Evolutionary conservation across 495 filamentous ascomycete species (phyloP).

Genomic region (Annulohypoxylon bovei): DNA sequence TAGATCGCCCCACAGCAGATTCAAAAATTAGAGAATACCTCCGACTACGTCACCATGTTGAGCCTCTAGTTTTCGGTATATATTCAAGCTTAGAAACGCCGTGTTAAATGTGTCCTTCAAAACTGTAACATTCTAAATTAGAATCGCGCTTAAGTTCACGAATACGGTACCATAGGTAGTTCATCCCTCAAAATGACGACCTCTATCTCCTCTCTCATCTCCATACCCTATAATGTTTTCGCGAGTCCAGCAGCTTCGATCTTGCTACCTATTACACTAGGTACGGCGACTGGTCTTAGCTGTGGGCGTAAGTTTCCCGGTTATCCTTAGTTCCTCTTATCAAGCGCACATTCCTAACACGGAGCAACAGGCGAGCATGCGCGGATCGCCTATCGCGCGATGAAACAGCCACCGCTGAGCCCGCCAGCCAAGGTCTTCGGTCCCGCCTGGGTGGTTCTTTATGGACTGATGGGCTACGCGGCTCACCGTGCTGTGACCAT

Average conservation of each 20-base stretch:
- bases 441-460: conserved; percentile 86
- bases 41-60: neutral
- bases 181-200: conserved; percentile 66
- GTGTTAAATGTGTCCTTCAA: neutral
- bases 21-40: no score
- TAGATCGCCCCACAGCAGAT: neutral
- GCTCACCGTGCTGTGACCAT: conserved; percentile 70
- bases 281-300: conserved; percentile 70
- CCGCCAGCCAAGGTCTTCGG: conserved; percentile 85
- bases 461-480: conserved; percentile 89
- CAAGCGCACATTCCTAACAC: neutral
- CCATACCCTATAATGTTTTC: conserved; percentile 70
- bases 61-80: neutral
- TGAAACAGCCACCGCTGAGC: conserved; percentile 81
- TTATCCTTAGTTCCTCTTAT: neutral
- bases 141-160: neutral
- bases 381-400: conserved; percentile 68
- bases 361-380: conserved; percentile 60
- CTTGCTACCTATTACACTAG: conserved; percentile 72
- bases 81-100: neutral
- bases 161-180: neutral
- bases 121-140: neutral
- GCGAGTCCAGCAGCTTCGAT: conserved; percentile 71
- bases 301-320: conserved; percentile 60
- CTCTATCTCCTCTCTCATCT: conserved; percentile 67